Percentiles rank a stretch among this genome's conserved stretches.
phyloP scores from a whole-genome alignment of 768 basidiomycete species.

The Hericium alpestre region DNA sequence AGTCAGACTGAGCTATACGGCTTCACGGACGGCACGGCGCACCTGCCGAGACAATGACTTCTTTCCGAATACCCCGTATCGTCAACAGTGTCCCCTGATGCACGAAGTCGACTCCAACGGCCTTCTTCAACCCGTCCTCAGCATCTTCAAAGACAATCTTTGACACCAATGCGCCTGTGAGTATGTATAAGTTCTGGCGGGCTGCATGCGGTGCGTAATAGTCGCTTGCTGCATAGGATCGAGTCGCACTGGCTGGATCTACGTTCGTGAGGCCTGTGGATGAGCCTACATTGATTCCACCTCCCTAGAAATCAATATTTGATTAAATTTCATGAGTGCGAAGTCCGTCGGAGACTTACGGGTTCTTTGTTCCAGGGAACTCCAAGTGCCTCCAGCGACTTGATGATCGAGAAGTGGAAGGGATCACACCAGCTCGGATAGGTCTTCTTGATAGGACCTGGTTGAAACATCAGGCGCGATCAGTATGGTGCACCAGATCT shows the following conservation, averaged over 20 bases:
- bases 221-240: slow-evolving; percentile 19
- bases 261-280: slow-evolving; percentile 3
- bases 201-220: slow-evolving; percentile 20
- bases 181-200: slow-evolving; percentile 20
- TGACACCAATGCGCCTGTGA: slow-evolving; percentile 8
- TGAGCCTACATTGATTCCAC: slow-evolving; percentile 9
- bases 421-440: slow-evolving; percentile 7
- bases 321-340: too few species aligned
- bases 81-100: neutral
- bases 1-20: too few species aligned
- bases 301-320: slow-evolving; percentile 1
- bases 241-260: slow-evolving; percentile 16
- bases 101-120: neutral
- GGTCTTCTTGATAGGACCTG: slow-evolving; percentile 12
- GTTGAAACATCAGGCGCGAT: too few species aligned
- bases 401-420: slow-evolving; percentile 5
- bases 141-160: neutral
- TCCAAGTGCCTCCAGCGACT: slow-evolving; percentile 8
- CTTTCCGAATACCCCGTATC: neutral
- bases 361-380: slow-evolving; percentile 11
- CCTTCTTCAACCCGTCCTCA: neutral
- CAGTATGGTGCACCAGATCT: neutral
- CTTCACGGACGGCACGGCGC: too few species aligned
- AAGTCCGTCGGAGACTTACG: neutral
- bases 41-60: slow-evolving; percentile 1